Evolutionary conservation across 305 asterid species (phyloP).

Genomic region (Solanum hybrid): DNA sequence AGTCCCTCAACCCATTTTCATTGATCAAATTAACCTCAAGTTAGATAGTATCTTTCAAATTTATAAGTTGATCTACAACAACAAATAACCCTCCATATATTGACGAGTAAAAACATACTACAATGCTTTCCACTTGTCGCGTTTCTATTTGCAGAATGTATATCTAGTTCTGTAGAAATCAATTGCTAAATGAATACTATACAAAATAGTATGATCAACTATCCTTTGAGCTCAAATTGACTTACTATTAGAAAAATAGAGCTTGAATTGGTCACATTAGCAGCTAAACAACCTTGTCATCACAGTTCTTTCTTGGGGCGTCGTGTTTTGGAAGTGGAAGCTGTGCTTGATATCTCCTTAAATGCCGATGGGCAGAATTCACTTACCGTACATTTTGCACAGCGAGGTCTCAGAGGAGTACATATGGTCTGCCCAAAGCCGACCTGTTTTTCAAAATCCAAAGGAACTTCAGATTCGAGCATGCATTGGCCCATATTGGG

Average conservation of each 20-base stretch:
- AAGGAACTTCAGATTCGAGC: too few relatives aligned
- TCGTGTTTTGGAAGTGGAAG: slow-evolving; percentile 33
- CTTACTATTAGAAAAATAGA: neutral
- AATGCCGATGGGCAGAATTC: slow-evolving; percentile 80
- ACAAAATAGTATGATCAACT: neutral
- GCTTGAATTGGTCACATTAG: neutral
- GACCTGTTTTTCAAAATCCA: slow-evolving; percentile 33
- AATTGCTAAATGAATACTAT: neutral
- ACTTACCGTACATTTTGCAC: slow-evolving; percentile 53
- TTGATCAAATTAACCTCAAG: too few relatives aligned
- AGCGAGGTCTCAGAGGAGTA: slow-evolving; percentile 81
- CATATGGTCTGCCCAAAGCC: slow-evolving; percentile 95
- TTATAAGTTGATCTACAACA: too few relatives aligned
- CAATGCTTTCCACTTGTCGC: too few relatives aligned
- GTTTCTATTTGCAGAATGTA: neutral
- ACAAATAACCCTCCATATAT: too few relatives aligned
- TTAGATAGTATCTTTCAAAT: too few relatives aligned
- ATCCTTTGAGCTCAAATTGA: neutral
- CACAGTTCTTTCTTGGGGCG: neutral
- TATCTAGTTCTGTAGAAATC: neutral
- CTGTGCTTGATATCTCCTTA: slow-evolving; percentile 42
- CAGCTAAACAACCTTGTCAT: neutral
- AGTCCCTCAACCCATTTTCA: too few relatives aligned
- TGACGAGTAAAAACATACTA: too few relatives aligned
- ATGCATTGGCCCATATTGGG: too few relatives aligned